Base-by-base conservation (phyloP, 129 eudicot genomes). In the Lactuca saligna region DNA sequence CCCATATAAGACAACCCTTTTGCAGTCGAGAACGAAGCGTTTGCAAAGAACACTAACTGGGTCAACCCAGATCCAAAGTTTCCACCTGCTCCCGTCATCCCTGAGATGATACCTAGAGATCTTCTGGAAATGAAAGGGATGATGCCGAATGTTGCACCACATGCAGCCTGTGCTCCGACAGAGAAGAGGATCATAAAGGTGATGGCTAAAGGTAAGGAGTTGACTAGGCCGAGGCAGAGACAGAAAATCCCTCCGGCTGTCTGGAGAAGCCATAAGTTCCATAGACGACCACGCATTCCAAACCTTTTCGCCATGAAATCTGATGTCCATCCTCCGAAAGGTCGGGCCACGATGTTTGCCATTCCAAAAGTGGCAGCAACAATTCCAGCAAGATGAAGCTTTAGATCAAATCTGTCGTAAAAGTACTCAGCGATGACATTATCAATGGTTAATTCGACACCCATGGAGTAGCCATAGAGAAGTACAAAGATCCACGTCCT, bases 61-160 rank as follows among this genome's bases (percentile, higher is more conserved):
- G 74, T 69, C 1, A 69, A 32, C 16, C 74, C 74, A 4, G 64
- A 56, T 16, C 74, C 74, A 7, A 69, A 56, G 63, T 69, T 69
- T 0, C 74, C 74, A 37, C 74, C 74, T 0, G 74, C 74, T n/a
- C 74, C 74, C 3, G 74, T 55, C 63, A 68, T 54, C 9, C 73
- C 73, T 2, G 73, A 68, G 13, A 68, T 56, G 51, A 68, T 68
- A 7, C 73, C 73, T 0, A 68, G 73, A 17, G 73, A 68, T 0
- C 95, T 54, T 0, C 90, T 68, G 0, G 95, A 84, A 41, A 87
- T 63, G 69, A 87, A 87, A 3, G 95, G 95, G 58, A 87, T 78
- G 39, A 87, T 80, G 44, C 94, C 94, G 31, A 70, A 87, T 17
- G 89, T 86, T 16, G 92, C 92, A 14, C 93, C 88, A 44, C 93